Evolutionary conservation across 1,284 basidiomycete genomes (phyloP), one percentile per base, ranked within the genome.

Genomic region (Cryptococcus neoformans): DNA sequence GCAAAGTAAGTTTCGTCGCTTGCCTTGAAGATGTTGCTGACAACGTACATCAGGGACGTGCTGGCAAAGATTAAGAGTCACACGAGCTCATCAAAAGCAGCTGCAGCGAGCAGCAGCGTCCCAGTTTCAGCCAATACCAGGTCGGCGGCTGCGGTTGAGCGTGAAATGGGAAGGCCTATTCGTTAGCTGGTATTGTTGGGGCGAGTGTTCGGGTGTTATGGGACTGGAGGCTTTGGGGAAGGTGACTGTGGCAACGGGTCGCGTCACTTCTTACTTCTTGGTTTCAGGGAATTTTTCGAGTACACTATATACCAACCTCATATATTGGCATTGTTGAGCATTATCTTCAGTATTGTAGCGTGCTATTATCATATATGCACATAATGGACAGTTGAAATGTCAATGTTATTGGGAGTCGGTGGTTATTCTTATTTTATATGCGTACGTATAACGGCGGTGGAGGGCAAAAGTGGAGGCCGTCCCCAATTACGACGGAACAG

Each of bases 1-100:
- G 73, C 73, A n/a, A 66, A 63, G 67, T 72, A 46, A 62, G 70
- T 66, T 21, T 11, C n/a, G 11, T 21, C 48, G n/a, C 8, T 49
- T 17, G 17, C 36, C 3, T 14, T 14, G n/a, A 3, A 21, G 21
- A 21, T 21, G 21, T 21, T 21, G 21, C 21, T 34, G 38, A 35
- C 47, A 28, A 11, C 21, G 48, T 41, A 34, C 55, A 16, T 4
- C 49, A 69, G 67, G 45, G 67, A 69, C 38, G 64, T 73, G 6
- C 60, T 72, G 8, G 60, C 58, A 37, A 69, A 68, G 58, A 67
- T 72, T 42, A 60, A 59, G 37, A 48, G 42, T 16, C 63, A 65
- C 48, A 54, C 47, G 2, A 21, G 21, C 21, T 55, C 57, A 40
- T 40, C 37, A 7, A 46, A 51, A 40, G 35, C 51, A 2, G 44